Evolutionary conservation across 2,329 filamentous ascomycete species (phyloP).

Genomic region (Fusarium beomiforme): DNA sequence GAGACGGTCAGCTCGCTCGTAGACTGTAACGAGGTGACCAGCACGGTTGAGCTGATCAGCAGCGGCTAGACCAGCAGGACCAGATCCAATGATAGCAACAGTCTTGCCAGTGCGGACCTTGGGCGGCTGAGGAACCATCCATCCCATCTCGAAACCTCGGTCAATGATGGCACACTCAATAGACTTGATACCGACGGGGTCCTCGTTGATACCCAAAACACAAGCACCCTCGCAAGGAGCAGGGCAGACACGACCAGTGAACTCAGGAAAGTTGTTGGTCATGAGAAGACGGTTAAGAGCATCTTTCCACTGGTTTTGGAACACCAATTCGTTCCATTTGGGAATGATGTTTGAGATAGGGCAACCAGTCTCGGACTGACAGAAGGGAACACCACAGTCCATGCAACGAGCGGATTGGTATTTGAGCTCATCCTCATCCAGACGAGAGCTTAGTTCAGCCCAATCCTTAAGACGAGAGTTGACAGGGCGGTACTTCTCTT

Average conservation of each 20-base stretch:
- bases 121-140: constrained; percentile 89
- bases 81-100: constrained; percentile 89
- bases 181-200: constrained; percentile 97
- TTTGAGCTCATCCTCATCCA: constrained; percentile 95
- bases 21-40: constrained; percentile 88
- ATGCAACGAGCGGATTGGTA: constrained; percentile 97
- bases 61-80: constrained; percentile 87
- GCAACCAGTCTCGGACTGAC: constrained; percentile 94
- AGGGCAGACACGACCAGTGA: constrained; percentile 95
- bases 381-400: constrained; percentile 99
- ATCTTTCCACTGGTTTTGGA: constrained; percentile 84
- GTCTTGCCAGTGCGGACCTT: constrained; percentile 86
- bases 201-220: constrained; percentile 95
- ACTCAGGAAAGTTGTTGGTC: constrained; percentile 99
- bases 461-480: constrained; percentile 91
- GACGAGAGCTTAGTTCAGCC: constrained; percentile 86
- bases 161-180: constrained; percentile 99
- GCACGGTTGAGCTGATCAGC: constrained; percentile 96
- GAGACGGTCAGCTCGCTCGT: constrained; percentile 89
- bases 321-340: constrained; percentile 91
- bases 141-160: constrained; percentile 96
- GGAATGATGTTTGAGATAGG: constrained; percentile 98
- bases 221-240: constrained; percentile 97
- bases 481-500: constrained; percentile 90
- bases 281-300: constrained; percentile 90